Conservation (phyloP, 1,284 basidiomycete species). For the Abortiporus biennis region DNA sequence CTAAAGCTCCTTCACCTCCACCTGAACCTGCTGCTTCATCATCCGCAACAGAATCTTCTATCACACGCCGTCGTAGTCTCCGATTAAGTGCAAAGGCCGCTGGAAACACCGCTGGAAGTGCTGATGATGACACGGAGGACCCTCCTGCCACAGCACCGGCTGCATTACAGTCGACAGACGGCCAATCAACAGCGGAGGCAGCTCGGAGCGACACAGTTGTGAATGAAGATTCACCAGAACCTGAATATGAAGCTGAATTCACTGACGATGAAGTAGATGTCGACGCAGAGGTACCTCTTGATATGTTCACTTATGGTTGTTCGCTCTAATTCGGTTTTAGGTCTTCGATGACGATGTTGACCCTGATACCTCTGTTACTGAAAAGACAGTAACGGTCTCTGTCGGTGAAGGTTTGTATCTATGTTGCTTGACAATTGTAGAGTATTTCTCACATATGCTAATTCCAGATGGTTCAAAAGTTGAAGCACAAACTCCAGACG, state of each 20-base stretch:
- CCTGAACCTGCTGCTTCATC: conserved; percentile 25
- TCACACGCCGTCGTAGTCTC: conserved; percentile 71
- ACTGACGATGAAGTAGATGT: conserved; percentile 76
- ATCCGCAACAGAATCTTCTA: conserved; percentile 22
- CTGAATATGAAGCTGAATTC: conserved; percentile 56
- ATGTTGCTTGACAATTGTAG: background rate
- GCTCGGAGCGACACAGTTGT: conserved; percentile 49
- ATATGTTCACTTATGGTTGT: conserved; percentile 1
- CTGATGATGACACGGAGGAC: conserved; percentile 13
- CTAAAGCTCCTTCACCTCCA: conserved; percentile 25
- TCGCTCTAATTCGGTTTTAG: conserved; percentile 18
- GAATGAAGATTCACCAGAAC: conserved; percentile 47
- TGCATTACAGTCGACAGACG: conserved; percentile 12
- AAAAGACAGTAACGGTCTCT: conserved; percentile 84
- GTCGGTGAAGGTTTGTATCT: conserved; percentile 64
- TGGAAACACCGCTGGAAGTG: conserved; percentile 21
- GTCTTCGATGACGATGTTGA: conserved; percentile 74
- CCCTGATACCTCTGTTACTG: conserved; percentile 56
- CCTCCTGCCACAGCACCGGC: conserved; percentile 16
- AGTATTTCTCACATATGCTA: conserved; percentile 4
- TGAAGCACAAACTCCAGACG: conserved; percentile 94
- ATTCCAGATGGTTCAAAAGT: conserved; percentile 78
- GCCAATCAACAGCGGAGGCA: conserved; percentile 23
- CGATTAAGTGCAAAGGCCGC: conserved; percentile 73
- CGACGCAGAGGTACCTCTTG: conserved; percentile 44